Evolutionary conservation across 2,329 filamentous ascomycete genomes (phyloP).

Genomic region (Scorias spongiosa): DNA sequence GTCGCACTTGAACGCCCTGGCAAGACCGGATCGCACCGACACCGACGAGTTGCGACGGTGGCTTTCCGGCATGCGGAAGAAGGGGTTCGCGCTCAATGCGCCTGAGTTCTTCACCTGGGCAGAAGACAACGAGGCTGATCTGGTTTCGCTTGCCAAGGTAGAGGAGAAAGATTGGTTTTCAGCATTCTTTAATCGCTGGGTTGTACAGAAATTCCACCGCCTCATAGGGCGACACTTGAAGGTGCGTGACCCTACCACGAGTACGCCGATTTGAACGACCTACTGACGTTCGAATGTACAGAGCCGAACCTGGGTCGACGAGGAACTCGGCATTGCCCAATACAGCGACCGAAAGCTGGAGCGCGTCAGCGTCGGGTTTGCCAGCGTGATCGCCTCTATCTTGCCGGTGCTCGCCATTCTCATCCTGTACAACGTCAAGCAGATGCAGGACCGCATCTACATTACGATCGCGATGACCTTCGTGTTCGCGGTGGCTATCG

Average conservation of each 20-base stretch:
- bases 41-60: neutral
- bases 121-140: neutral
- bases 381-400: neutral
- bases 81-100: neutral
- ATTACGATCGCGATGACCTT: neutral
- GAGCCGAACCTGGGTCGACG: neutral
- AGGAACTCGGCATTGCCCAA: neutral
- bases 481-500: neutral
- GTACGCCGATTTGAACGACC: no score
- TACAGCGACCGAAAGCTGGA: conserved; percentile 1
- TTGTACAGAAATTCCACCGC: neutral
- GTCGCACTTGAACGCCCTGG: neutral
- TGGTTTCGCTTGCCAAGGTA: neutral
- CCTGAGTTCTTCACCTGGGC: neutral
- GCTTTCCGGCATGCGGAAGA: neutral
- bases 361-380: neutral
- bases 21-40: neutral
- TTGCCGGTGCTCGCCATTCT: neutral
- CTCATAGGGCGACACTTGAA: neutral
- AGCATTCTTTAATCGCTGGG: neutral
- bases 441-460: neutral
- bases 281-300: no score
- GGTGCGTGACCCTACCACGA: neutral
- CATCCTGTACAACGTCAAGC: neutral
- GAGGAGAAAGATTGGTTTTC: neutral